Base-by-base conservation (phyloP, 2,329 filamentous ascomycete genomes). In the Claviceps lovelessii region DNA sequence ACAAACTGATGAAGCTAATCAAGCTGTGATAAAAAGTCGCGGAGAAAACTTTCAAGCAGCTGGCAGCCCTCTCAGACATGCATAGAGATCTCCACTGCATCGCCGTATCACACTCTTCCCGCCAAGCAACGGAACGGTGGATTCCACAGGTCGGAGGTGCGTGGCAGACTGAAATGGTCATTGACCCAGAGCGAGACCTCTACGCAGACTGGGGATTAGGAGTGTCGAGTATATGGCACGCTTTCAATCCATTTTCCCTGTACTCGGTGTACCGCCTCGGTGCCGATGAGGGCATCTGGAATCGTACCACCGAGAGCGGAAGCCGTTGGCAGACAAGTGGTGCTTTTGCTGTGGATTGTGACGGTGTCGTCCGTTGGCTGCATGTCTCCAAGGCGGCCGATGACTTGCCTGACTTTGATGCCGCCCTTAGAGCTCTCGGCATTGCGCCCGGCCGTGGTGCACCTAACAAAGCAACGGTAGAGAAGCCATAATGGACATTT, bases 161-260 rank as follows among this genome's bases (percentile, higher is more conserved):
- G 31, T 79, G 76, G 69, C 73, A 80, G 53, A 72, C 82, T 3
- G 65, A 76, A 4, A 70, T 88, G 3, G 63, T 88, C 7, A 72
- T 83, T 35, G 84, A 89, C 66, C 67, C 76, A 15, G 70, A 76
- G 49, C 73, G 83, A 51, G 73, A 80, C 56, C 65, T 81, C 4
- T 88, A 85, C 63, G 77, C 78, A 3, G 71, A 73, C 55, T 88
- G 83, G 81, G 85, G 85, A 0, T 70, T 89, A 3, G 83, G 83
- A 7, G 67, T 78, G 3, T 77, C 77, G 1, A 76, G 72, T 23
- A 76, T 79, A 56, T 82, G 79, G 76, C 82, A 88, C 62, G 76
- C 84, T 6, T 66, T 85, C 17, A 79, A 74, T 54, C 83, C 82
- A 0, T 64, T 72, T 54, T 73, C 76, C n/a, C 58, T 88, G 56